Conservation (phyloP, 495 filamentous ascomycete genomes). For the Coniosporium apollinis region DNA sequence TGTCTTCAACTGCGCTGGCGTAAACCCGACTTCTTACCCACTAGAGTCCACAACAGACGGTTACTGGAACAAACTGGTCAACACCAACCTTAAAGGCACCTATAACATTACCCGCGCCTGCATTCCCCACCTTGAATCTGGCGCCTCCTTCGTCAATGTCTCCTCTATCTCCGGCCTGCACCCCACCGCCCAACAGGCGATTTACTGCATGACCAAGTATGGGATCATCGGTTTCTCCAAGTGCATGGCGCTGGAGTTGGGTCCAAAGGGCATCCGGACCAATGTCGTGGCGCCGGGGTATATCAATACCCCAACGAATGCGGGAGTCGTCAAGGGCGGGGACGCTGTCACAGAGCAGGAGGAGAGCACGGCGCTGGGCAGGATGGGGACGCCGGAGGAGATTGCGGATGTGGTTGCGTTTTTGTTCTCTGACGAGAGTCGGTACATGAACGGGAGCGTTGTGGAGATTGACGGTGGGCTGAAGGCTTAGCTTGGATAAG, state of each 20-base stretch:
- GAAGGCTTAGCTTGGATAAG: too few species aligned
- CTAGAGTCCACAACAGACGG: slow-evolving; percentile 18
- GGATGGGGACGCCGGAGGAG: slow-evolving; percentile 35
- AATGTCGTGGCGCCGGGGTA: slow-evolving; percentile 39
- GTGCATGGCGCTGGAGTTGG: slow-evolving; percentile 38
- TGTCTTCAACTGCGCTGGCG: slow-evolving; percentile 37
- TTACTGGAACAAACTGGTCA: slow-evolving; percentile 25
- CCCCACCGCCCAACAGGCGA: slow-evolving; percentile 18
- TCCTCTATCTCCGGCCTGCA: slow-evolving; percentile 28
- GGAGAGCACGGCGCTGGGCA: slow-evolving; percentile 29
- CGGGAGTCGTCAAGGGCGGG: slow-evolving; percentile 23
- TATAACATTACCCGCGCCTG: slow-evolving; percentile 18
- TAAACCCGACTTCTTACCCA: slow-evolving; percentile 26
- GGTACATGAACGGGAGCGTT: slow-evolving; percentile 39
- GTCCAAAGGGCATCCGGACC: slow-evolving; percentile 31
- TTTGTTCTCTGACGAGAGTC: slow-evolving; percentile 31
- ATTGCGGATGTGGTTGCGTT: slow-evolving; percentile 35
- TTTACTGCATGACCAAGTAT: slow-evolving; percentile 39
- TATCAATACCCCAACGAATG: slow-evolving; percentile 28
- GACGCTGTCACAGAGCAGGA: slow-evolving; percentile 16
- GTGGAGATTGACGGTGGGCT: slow-evolving; percentile 35
- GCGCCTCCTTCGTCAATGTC: slow-evolving; percentile 26
- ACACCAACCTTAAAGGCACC: slow-evolving; percentile 19
- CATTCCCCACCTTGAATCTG: slow-evolving; percentile 14
- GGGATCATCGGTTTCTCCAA: slow-evolving; percentile 39